A percentile compares a stretch with the other conserved stretches of the same genome.
phyloP scores from a whole-genome alignment of 2,329 filamentous ascomycete species.

The Pezicula radicicola region DNA sequence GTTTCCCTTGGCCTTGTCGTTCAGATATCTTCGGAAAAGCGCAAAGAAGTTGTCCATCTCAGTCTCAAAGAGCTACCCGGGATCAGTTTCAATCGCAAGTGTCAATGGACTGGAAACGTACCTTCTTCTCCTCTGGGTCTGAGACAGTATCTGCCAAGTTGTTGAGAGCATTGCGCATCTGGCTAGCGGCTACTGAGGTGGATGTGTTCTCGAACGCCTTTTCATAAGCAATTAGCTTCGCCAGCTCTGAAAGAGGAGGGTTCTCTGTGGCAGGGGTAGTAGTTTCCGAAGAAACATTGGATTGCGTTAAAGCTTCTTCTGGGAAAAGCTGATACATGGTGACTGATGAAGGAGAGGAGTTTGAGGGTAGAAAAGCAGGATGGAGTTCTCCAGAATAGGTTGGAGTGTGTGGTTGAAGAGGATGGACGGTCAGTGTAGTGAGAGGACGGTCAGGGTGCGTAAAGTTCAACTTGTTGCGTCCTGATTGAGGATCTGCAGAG shows the following conservation, averaged over 20 bases:
- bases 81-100: slow-evolving; percentile 1
- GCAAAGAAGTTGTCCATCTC: slow-evolving; percentile 99
- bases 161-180: slow-evolving; percentile 98
- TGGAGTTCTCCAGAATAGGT: neutral
- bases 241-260: slow-evolving; percentile 12
- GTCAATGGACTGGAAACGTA: slow-evolving; percentile 36
- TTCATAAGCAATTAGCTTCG: slow-evolving; percentile 31
- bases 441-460: neutral
- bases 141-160: slow-evolving; percentile 85
- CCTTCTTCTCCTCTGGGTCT: slow-evolving; percentile 81
- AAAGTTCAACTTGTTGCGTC: neutral
- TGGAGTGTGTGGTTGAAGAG: neutral
- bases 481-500: neutral
- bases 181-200: slow-evolving; percentile 93
- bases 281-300: slow-evolving; percentile 4
- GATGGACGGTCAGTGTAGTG: neutral
- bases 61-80: slow-evolving; percentile 82
- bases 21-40: slow-evolving; percentile 95
- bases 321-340: neutral
- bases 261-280: slow-evolving; percentile 2
- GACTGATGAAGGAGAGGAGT: neutral
- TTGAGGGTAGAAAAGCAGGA: neutral
- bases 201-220: slow-evolving; percentile 99
- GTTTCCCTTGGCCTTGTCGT: slow-evolving; percentile 98
- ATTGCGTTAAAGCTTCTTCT: neutral